Base-by-base conservation (phyloP, 1,284 basidiomycete genomes). In the Spongispora temasekensis region DNA sequence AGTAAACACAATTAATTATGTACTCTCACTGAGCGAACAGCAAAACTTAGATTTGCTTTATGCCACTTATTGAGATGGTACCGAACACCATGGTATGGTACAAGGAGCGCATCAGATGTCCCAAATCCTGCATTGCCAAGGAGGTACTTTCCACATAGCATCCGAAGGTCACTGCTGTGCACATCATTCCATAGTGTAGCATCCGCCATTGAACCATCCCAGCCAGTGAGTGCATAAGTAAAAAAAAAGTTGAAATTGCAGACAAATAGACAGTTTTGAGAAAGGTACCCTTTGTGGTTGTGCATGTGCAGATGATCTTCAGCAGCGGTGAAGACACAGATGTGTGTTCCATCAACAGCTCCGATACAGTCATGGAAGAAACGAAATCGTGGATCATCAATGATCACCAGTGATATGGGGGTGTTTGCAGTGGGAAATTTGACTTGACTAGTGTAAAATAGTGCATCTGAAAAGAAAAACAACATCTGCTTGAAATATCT, bases 191-290 rank as follows among this genome's bases (percentile, higher is more conserved):
- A 68, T 8, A 71, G 17, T 0, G 19, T 28, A 2, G 55, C 60
- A 54, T 71, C 65, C 7, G 56, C 34, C 3, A 58, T 48, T 2
- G 58, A 63, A 4, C 66, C 62, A 44, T 71, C 62, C 17, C 40
- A 60, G 4, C 34, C 27, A 12, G 23, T 56, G 5, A 67, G 35
- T 3, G 30, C 13, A 48, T 65, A 65, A 31, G 12, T 59, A 21
- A 64, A 64, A 0, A 12, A 3, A 15, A 65, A 37, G 4, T 64
- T n/a, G 46, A 64, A 68, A n/a, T 67, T 32, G 48, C 68, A 68
- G 25, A 63, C 52, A 10, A 68, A 67, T 0, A 75, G 57, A 3
- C 68, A 64, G 40, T 75, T 75, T 54, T 72, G 70, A 5, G 64
- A 64, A 1, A 72, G 44, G n/a, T 37, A 52, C 8, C 70, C 70